Evolutionary conservation across 2,329 filamentous ascomycete genomes (phyloP).

Genomic region (Capronia americana): DNA sequence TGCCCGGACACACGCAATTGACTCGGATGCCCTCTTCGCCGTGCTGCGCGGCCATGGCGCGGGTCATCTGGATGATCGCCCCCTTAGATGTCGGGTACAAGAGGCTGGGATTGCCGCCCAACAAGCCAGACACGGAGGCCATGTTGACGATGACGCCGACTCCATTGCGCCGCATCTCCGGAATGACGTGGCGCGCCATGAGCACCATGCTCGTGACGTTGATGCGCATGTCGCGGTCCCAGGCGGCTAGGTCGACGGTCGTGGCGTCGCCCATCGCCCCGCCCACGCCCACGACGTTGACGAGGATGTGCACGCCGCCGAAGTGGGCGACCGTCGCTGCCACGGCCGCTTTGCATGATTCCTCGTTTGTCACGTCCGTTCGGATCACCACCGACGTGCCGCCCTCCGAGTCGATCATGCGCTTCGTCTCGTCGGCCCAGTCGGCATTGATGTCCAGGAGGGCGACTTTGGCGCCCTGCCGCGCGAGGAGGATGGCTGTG

Average conservation of each 20-base stretch:
- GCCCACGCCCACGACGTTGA: slow-evolving; percentile 44
- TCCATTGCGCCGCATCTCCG: slow-evolving; percentile 45
- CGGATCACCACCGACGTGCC: slow-evolving; percentile 9
- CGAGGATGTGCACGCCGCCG: slow-evolving; percentile 21
- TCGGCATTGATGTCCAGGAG: slow-evolving; percentile 16
- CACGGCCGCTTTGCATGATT: slow-evolving; percentile 15
- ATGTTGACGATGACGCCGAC: slow-evolving; percentile 49
- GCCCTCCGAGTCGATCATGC: slow-evolving; percentile 19
- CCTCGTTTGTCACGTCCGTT: slow-evolving; percentile 22
- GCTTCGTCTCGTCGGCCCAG: slow-evolving; percentile 19
- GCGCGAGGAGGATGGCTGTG: slow-evolving; percentile 22
- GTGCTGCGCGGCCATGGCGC: slow-evolving; percentile 60
- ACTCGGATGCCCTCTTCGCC: slow-evolving; percentile 55
- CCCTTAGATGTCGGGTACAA: slow-evolving; percentile 47
- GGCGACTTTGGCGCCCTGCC: slow-evolving; percentile 24
- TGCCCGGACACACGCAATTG: slow-evolving; percentile 58
- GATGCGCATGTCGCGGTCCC: slow-evolving; percentile 44
- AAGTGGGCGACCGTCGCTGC: slow-evolving; percentile 18
- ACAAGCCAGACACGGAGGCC: slow-evolving; percentile 45
- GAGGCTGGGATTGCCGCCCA: slow-evolving; percentile 42
- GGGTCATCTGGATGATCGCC: slow-evolving; percentile 58
- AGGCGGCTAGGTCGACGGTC: slow-evolving; percentile 42
- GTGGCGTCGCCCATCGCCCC: slow-evolving; percentile 45
- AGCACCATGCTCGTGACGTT: slow-evolving; percentile 49
- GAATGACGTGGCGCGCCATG: slow-evolving; percentile 44